Base-by-base conservation (phyloP, 2,329 filamentous ascomycete species). In the Claviceps sp. region DNA sequence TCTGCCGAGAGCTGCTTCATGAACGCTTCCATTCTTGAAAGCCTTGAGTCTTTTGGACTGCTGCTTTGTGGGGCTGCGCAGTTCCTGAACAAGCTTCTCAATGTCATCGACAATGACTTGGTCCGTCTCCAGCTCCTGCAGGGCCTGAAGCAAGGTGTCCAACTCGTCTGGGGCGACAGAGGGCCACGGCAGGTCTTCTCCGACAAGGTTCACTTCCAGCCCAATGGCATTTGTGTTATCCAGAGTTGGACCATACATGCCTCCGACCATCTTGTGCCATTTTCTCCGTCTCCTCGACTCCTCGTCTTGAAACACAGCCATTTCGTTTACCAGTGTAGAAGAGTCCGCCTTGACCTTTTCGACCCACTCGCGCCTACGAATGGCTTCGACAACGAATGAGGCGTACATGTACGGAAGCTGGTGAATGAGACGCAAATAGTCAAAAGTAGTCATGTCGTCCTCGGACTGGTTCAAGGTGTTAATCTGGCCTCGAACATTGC, bases 11-110 rank as follows among this genome's bases (percentile, higher is more conserved):
- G 81, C 81, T n/a, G 85, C 84, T 64, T 97, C 93, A 61, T 96
- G 89, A 40, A 97, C 79, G 63, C 93, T 97, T 16, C 93, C 93
- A 63, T 94, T 93, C 64, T 96, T 96, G 73, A 98, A 97, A 5
- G 89, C 89, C 65, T 91, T 95, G 6, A 93, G 80, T 53, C 89
- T 81, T 66, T 89, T 90, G 55, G 84, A 80, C 63, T 95, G 90
- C 64, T 93, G 88, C 60, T 85, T 89, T 0, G 88, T 93, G 2
- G 91, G 89, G 52, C 78, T 81, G 63, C 84, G 84, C 14, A 97
- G 74, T 51, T 95, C 89, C 55, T 83, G 82, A 54, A 94, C 77
- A 18, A 89, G 78, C 61, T 89, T 87, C 3, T 75, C 72, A 37
- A 97, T 75, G 49, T 95, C 87, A 11, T 82, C 76, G 1, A 88